Evolutionary conservation across 2,329 filamentous ascomycete species (phyloP).

Genomic region (Xenosphaeropsis pyriputrescens): DNA sequence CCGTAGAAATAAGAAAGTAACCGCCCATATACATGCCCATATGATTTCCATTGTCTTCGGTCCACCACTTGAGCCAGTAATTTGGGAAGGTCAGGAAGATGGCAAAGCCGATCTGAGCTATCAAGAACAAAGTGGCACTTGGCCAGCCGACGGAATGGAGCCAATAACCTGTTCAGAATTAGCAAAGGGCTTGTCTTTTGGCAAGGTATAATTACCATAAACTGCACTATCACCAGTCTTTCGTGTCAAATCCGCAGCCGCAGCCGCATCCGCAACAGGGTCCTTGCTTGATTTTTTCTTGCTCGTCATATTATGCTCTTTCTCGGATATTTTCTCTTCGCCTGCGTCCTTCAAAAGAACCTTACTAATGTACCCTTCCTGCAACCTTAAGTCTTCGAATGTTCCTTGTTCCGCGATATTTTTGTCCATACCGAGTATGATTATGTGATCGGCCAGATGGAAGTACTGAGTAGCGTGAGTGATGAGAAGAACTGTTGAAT

Average conservation of each 20-base stretch:
- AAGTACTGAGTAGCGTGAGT: slow-evolving; percentile 19
- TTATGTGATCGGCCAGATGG: slow-evolving; percentile 16
- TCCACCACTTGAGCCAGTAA: neutral
- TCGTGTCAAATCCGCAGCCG: neutral
- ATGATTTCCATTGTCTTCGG: neutral
- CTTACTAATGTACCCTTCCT: no score
- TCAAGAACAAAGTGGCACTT: neutral
- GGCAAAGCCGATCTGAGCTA: neutral
- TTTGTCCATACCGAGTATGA: neutral
- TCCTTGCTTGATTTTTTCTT: neutral
- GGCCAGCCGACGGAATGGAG: neutral
- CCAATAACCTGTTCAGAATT: neutral
- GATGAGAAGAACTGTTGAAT: slow-evolving; percentile 26
- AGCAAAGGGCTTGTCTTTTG: neutral
- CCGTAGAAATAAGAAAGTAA: neutral
- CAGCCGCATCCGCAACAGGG: neutral
- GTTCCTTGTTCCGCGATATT: no score
- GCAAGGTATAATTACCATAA: neutral
- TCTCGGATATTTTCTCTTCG: neutral
- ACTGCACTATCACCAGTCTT: neutral
- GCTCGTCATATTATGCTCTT: neutral
- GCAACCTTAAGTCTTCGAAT: no score
- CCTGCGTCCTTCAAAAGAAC: neutral
- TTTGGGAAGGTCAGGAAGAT: neutral
- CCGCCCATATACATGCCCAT: neutral